Base-by-base conservation (phyloP, 1,139 yeast species). In the Hyphopichia wangnamkhiaoensis region DNA sequence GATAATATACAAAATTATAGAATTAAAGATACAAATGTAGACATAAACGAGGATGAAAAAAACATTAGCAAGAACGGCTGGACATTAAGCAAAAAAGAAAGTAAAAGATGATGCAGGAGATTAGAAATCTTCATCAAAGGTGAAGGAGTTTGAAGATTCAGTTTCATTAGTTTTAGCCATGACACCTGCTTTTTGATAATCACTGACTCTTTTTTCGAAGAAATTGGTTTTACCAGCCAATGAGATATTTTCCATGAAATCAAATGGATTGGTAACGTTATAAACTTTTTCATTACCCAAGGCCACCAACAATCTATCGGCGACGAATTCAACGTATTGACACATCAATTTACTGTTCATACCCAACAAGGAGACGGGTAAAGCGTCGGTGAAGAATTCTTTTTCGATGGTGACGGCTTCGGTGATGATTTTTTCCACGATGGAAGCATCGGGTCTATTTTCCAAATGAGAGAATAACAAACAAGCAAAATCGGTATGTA, bases 131-230 rank as follows among this genome's bases (percentile, higher is more conserved):
- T 73, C 79, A 51, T 72, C 77, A 52, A 73, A 72, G 21, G 76
- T 56, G 56, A 73, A 71, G 43, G 59, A 57, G 53, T 58, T 59
- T 38, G 63, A 54, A 14, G 13, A 10, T 3, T 31, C 6, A 40
- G 42, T 44, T 40, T 63, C 65, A 40, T 54, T 59, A 45, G 68
- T 53, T 50, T 58, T 61, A 41, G 75, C 90, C 95, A 93, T 93
- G 57, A 93, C 98, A 73, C 98, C 98, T 41, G 98, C 98, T 76
- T 93, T 93, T 74, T 93, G 97, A 74, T 94, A 94, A 68, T 94
- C 99, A 45, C 96, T 86, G 46, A 93, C 98, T 71, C 98, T 86
- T 81, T 93, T 93, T 78, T 93, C 99, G 62, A 93, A 93, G 80
- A 94, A 93, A 76, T 93, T 93, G 54, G 98, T 91, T 80, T 93